phyloP scores from a whole-genome alignment of 2,329 filamentous ascomycete genomes.

The Rutstroemia sp. region DNA sequence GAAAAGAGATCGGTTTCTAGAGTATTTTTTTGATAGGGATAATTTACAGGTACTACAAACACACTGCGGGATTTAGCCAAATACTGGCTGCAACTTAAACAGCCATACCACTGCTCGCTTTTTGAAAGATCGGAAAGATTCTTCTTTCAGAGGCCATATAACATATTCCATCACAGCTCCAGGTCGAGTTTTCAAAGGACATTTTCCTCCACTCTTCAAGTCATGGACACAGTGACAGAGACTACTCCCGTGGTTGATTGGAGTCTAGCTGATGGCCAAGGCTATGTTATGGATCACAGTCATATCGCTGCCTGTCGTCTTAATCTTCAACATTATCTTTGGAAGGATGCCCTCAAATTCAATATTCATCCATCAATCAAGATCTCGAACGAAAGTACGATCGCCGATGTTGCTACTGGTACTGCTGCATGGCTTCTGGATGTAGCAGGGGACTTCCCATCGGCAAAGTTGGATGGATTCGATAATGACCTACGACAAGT shows the following conservation, averaged over 20 bases:
- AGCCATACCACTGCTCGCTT: too few species aligned
- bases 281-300: background rate
- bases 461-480: background rate
- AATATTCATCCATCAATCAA: background rate
- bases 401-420: conserved; percentile 1
- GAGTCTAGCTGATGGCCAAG: background rate
- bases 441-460: background rate
- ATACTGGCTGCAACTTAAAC: too few species aligned
- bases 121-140: too few species aligned
- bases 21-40: too few species aligned
- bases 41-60: too few species aligned
- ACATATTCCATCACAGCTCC: too few species aligned
- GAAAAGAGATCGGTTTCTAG: too few species aligned
- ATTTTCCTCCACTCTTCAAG: too few species aligned
- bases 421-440: conserved; percentile 3
- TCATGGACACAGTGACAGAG: background rate
- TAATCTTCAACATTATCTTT: conserved; percentile 1
- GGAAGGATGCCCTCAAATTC: background rate
- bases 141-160: too few species aligned
- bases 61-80: too few species aligned
- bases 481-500: background rate
- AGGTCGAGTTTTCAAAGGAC: too few species aligned
- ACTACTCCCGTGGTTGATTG: background rate
- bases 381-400: background rate
- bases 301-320: conserved; percentile 1